Evolutionary conservation across 306 rosid genomes (phyloP).

Genomic region (Trifolium fragiferum): DNA sequence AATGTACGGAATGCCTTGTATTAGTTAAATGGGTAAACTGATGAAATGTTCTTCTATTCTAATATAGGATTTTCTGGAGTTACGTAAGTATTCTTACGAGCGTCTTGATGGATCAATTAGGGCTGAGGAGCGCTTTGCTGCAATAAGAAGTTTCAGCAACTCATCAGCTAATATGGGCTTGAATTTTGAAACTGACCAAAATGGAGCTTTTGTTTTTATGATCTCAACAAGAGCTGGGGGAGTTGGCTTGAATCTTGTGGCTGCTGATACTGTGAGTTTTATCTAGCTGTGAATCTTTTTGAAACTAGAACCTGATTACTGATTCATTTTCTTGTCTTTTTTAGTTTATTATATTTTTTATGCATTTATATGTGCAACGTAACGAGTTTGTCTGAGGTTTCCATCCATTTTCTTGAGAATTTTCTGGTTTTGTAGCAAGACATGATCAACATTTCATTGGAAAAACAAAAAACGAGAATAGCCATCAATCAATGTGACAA

Average conservation of each 20-base stretch:
- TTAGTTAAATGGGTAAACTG: conserved; percentile 31
- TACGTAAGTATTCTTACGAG: conserved; percentile 81
- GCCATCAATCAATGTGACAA: no score
- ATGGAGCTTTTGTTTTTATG: conserved; percentile 85
- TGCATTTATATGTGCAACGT: no score
- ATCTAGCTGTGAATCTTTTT: conserved; percentile 34
- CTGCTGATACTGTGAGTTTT: conserved; percentile 91
- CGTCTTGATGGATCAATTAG: conserved; percentile 98
- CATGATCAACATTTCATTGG: no score
- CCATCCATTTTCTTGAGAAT: no score
- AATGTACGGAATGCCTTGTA: conserved; percentile 20
- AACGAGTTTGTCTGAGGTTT: no score
- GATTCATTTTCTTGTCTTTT: conserved; percentile 12
- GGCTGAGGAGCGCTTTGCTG: conserved; percentile 99
- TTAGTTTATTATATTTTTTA: no score
- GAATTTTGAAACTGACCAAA: conserved; percentile 56
- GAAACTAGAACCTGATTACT: conserved; percentile 6
- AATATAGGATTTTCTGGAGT: conserved; percentile 81
- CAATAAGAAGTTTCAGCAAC: conserved; percentile 88
- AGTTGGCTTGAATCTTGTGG: conserved; percentile 94
- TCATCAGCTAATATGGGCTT: conserved; percentile 53
- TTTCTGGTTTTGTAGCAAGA: no score
- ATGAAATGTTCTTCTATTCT: conserved; percentile 34
- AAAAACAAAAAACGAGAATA: no score
- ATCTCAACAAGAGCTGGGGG: conserved; percentile 99